These are phyloP conservation scores for Myxozyma sirexii DNA, from an alignment of 805 yeast genomes.

Conservation along the genomic window DNA sequence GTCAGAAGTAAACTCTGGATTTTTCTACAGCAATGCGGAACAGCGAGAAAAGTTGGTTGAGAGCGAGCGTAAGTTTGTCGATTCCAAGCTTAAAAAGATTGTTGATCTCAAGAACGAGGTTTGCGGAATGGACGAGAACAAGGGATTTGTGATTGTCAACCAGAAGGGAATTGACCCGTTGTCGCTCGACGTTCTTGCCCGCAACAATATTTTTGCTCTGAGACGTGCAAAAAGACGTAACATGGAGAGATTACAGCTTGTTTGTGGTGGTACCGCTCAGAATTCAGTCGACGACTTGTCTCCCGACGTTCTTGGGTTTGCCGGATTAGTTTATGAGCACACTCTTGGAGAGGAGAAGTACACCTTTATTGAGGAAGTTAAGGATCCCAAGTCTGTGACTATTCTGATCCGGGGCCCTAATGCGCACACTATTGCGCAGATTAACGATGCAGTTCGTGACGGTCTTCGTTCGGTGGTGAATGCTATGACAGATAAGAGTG, in stretches of 20 bases:
- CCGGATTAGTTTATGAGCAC: conserved; percentile 90
- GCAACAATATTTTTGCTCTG: conserved; percentile 87
- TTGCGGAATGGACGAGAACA: conserved; percentile 69
- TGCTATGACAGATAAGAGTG: conserved; percentile 78
- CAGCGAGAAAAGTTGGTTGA: conserved; percentile 94
- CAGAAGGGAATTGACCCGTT: conserved; percentile 99
- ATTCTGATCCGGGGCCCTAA: conserved; percentile 89
- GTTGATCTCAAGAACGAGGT: conserved; percentile 92
- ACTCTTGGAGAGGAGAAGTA: conserved; percentile 96
- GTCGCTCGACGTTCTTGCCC: conserved; percentile 92
- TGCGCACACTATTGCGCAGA: conserved; percentile 82
- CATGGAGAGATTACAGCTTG: conserved; percentile 96
- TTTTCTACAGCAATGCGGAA: conserved; percentile 91
- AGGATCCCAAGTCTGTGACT: conserved; percentile 88
- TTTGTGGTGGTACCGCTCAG: conserved; percentile 97
- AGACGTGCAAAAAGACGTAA: conserved; percentile 98
- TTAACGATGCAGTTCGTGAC: conserved; percentile 96
- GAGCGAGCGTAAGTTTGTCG: conserved; percentile 91
- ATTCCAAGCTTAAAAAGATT: conserved; percentile 86
- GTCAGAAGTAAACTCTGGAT: conserved; percentile 95
- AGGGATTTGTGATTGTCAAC: conserved; percentile 90
- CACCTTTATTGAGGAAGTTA: conserved; percentile 86
- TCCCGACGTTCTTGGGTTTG: conserved; percentile 77
- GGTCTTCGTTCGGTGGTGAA: conserved; percentile 95
- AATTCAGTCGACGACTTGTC: conserved; percentile 92